A percentile compares a stretch with the other conserved stretches of the same genome.
Conservation (phyloP, 768 basidiomycete genomes). For the Tylopilus balloui region DNA sequence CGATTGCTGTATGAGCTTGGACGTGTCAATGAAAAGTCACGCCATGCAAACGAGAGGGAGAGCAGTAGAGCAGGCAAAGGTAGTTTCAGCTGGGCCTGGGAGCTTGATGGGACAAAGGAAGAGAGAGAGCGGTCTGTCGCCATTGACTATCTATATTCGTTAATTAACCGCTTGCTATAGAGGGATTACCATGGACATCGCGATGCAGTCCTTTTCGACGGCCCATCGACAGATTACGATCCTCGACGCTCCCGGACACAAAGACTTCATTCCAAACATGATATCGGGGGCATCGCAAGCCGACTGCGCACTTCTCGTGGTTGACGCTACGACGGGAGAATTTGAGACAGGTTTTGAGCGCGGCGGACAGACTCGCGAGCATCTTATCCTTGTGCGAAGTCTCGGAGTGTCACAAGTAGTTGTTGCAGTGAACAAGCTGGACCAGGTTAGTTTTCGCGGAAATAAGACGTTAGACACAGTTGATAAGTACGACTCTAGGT, state of each 20-base stretch:
- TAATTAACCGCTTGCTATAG: conserved; percentile 38
- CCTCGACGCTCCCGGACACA: conserved; percentile 97
- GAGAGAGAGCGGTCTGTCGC: conserved; percentile 79
- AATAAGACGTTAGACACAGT: neutral
- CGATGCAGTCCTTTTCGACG: conserved; percentile 73
- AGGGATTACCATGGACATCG: conserved; percentile 98
- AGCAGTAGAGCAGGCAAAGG: conserved; percentile 88
- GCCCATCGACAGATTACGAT: conserved; percentile 78
- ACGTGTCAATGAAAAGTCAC: conserved; percentile 78
- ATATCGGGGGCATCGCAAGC: conserved; percentile 98
- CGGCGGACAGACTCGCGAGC: conserved; percentile 94
- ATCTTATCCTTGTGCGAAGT: conserved; percentile 86
- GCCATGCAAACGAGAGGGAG: conserved; percentile 80
- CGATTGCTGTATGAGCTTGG: conserved; percentile 90
- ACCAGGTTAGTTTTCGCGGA: conserved; percentile 53
- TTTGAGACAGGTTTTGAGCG: conserved; percentile 95
- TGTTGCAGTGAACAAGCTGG: conserved; percentile 93
- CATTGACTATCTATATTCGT: neutral
- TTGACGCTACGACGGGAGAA: conserved; percentile 86
- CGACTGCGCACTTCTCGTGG: conserved; percentile 89
- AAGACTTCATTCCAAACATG: conserved; percentile 99
- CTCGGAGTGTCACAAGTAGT: conserved; percentile 89
- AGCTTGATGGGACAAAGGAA: conserved; percentile 86
- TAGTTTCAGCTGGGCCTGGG: conserved; percentile 98
- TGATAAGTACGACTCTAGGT: conserved; percentile 49